Base-by-base conservation (phyloP, 1,284 basidiomycete species). In the Amylostereum chailletii region DNA sequence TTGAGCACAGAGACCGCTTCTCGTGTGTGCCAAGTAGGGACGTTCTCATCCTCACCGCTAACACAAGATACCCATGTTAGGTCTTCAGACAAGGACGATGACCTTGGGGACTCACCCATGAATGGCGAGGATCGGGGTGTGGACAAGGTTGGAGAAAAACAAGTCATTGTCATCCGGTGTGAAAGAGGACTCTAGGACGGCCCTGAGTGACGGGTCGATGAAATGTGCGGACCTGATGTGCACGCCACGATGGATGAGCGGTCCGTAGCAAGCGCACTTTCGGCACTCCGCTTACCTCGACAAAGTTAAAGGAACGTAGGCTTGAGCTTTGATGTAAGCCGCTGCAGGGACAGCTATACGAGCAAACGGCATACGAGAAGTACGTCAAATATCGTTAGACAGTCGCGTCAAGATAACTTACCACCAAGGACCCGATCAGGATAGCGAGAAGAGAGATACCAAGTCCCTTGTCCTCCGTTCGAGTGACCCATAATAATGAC, bases 391-490 rank as follows among this genome's bases (percentile, higher is more conserved):
- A 19, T 19, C 19, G 19, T 19, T 19, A 19, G 19, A 19, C 19
- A 19, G 19, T 19, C 19, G 19, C 19, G 19, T 19, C 19, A 19
- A 19, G 19, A 19, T 19, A 19, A 19, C 19, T 19, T 54, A 82
- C 83, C 77, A 46, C 75, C 91, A 3, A 83, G 61, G 1, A 91
- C 76, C 37, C 77, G 72, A 62, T 94, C 91, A 0, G 92, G 90
- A 61, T 78, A 88, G 50, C 85, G 73, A 29, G 80, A 75, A 1
- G 86, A 79, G 4, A 86, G 60, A 61, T 91, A 83, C 87, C 90
- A 93, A 2, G 85, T 74, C 0, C 93, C 93, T 65, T 95, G 93
- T 2, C 92, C 93, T 6, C 93, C 93, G 62, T 96, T 96, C 2
- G 91, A 94, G 61, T 96, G 93, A 0, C 93, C 93, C 42, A 94